These are phyloP conservation scores for Isabelozyma pseudorhagii DNA, from an alignment of 805 yeast species.

Conservation along the genomic window DNA sequence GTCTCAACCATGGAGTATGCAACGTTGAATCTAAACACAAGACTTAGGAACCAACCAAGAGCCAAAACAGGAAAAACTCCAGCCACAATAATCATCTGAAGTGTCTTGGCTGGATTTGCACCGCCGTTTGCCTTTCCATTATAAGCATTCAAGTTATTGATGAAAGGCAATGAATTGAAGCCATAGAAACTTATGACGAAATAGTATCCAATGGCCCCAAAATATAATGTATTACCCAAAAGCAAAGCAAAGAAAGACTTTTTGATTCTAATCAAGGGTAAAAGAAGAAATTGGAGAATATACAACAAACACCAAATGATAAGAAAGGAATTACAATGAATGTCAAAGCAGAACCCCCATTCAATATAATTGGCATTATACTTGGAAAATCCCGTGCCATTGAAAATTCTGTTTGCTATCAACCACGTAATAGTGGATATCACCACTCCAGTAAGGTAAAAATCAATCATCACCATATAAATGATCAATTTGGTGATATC, in stretches of 20 bases:
- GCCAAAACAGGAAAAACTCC: constrained; percentile 63
- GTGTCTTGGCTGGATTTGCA: constrained; percentile 41
- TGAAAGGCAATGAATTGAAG: constrained; percentile 48
- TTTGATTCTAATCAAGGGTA: constrained; percentile 67
- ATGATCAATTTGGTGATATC: constrained; percentile 65
- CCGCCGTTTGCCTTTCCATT: constrained; percentile 3
- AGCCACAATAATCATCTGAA: constrained; percentile 58
- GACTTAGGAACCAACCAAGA: constrained; percentile 53
- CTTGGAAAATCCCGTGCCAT: constrained; percentile 14
- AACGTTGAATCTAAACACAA: constrained; percentile 68
- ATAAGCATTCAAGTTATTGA: constrained; percentile 9
- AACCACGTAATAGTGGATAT: constrained; percentile 75
- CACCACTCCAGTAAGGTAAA: constrained; percentile 63
- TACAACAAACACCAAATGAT: constrained; percentile 75
- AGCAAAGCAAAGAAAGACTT: constrained; percentile 62
- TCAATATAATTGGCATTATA: constrained; percentile 50
- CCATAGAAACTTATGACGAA: constrained; percentile 83
- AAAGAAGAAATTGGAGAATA: constrained; percentile 66
- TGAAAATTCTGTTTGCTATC: constrained; percentile 62
- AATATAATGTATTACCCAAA: constrained; percentile 76
- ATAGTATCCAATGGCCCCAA: constrained; percentile 72
- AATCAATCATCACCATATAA: constrained; percentile 84
- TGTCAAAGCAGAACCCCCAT: constrained; percentile 94
- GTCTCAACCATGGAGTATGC: constrained; percentile 60
- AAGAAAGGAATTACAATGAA: constrained; percentile 88